Conservation (phyloP, 176 grass and related monocot genomes). For the Aegilops speltoides region DNA sequence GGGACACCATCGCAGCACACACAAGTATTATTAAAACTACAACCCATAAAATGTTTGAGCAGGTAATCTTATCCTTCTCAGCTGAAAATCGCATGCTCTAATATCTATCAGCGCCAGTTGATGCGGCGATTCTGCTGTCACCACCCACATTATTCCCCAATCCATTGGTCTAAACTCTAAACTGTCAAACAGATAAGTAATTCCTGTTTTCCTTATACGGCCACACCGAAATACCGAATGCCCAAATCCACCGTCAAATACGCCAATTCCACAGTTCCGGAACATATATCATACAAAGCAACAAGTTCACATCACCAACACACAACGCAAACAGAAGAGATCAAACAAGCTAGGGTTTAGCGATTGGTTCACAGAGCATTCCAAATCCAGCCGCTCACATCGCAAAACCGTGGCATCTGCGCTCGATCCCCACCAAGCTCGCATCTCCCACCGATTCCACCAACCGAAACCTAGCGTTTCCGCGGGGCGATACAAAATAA, state of each 20-base stretch:
- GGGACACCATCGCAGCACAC: neutral
- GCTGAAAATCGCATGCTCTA: neutral
- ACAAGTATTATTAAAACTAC: conserved; percentile 20
- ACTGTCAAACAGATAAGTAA: neutral
- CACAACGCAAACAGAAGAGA: neutral
- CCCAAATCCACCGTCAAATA: neutral
- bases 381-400: neutral
- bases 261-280: neutral
- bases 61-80: neutral
- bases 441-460: conserved; percentile 20
- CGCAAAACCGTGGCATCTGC: neutral
- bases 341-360: conserved; percentile 34
- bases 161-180: neutral
- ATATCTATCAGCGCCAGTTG: neutral
- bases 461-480: neutral
- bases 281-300: conserved; percentile 3
- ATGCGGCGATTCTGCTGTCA: neutral
- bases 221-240: neutral
- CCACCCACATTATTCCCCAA: neutral
- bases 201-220: neutral
- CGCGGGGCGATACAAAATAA: neutral
- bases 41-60: neutral
- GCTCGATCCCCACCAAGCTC: neutral
- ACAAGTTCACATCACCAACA: neutral
- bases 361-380: neutral